These are phyloP conservation scores for Diphasiastrum complanatum DNA, from an alignment of 83 land plant species.

Conservation along the genomic window DNA sequence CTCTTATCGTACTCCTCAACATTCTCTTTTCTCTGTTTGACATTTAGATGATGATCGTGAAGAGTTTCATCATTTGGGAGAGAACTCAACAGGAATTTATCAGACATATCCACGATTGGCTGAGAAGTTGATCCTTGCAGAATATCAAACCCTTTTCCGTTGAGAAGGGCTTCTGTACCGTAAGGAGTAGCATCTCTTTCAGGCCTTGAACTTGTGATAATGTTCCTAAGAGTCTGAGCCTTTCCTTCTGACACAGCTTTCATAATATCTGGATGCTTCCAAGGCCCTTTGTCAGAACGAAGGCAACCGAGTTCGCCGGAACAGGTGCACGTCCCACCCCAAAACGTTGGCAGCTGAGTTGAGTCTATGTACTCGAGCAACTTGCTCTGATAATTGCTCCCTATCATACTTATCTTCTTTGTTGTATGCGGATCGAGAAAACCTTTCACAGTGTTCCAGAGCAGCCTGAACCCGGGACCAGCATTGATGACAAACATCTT, in stretches of 20 bases:
- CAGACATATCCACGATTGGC: no score
- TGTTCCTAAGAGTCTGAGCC: no score
- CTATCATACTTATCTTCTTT: constrained; percentile 1
- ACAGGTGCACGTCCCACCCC: not conserved
- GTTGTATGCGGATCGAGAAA: constrained; percentile 10
- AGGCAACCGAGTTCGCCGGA: not conserved
- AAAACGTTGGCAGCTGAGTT: not conserved
- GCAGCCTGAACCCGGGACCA: constrained; percentile 11
- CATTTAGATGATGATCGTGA: no score
- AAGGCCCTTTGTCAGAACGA: not conserved
- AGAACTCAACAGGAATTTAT: no score
- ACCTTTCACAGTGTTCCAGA: constrained; percentile 14
- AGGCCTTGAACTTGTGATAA: no score
- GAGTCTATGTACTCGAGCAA: constrained; percentile 2
- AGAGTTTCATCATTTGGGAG: no score
- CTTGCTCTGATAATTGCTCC: constrained; percentile 2
- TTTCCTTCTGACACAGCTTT: not conserved
- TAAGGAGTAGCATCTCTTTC: no score
- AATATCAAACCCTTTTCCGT: no score
- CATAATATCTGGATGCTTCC: not conserved
- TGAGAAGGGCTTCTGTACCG: no score
- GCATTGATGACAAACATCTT: constrained; percentile 12
- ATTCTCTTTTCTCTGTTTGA: no score
- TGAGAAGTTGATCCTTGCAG: no score
- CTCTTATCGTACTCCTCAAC: no score